Conservation (phyloP, 78 protist species). For the Monocercomonoides exilis region DNA sequence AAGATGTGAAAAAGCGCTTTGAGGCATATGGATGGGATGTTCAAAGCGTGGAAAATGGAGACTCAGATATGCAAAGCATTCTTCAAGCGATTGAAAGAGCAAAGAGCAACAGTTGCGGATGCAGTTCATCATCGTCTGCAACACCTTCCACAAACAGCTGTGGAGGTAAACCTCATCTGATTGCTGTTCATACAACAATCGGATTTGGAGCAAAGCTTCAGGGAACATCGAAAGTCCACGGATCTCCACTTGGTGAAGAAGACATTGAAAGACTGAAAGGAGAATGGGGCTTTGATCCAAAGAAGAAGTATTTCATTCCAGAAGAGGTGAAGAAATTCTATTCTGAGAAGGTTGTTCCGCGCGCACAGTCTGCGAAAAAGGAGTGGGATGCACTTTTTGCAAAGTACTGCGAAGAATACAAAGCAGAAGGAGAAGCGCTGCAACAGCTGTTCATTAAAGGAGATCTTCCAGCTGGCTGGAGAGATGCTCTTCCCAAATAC, state of each 20-base stretch:
- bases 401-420: conserved; percentile 34
- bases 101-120: conserved; percentile 9
- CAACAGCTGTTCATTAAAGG: conserved; percentile 4
- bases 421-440: conserved; percentile 16
- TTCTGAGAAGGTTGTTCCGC: not conserved
- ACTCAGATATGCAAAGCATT: conserved; percentile 54
- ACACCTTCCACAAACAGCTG: too few relatives aligned
- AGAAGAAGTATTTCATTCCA: conserved; percentile 30
- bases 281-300: conserved; percentile 54
- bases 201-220: conserved; percentile 54
- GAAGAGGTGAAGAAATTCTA: conserved; percentile 28
- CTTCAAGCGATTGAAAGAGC: conserved; percentile 51
- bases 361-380: not conserved
- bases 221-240: conserved; percentile 77
- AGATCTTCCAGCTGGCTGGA: conserved; percentile 57
- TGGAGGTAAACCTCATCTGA: not conserved
- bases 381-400: conserved; percentile 48
- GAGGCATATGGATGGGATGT: conserved; percentile 85
- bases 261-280: conserved; percentile 54
- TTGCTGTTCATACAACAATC: conserved; percentile 55
- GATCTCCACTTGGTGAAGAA: conserved; percentile 74
- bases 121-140: too few relatives aligned
- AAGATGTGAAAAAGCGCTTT: conserved; percentile 72
- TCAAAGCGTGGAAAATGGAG: conserved; percentile 61
- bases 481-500: conserved; percentile 43